Base-by-base conservation (phyloP, 768 basidiomycete genomes). In the Hericium coralloides region DNA sequence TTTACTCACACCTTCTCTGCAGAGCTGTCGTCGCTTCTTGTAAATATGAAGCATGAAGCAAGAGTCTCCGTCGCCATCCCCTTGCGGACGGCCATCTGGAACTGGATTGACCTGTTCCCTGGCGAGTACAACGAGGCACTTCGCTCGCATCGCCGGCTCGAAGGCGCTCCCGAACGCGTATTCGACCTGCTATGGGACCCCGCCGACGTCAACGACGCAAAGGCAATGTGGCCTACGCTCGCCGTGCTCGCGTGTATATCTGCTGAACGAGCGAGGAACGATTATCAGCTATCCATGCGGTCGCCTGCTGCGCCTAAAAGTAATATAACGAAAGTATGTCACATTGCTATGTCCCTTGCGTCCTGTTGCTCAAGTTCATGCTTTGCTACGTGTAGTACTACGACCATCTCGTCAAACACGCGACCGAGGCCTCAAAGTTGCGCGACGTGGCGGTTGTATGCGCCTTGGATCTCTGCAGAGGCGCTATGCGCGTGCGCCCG, bases 121-220 rank as follows among this genome's bases (percentile, higher is more conserved):
- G 72, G 74, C 5, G 90, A 97, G 66, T 95, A 84, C 67, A 85
- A 85, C 54, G 84, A 91, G 7, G 77, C 82, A 4, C 76, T 92
- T 38, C 75, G 79, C 10, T 73, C 76, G 3, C 77, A 84, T 48
- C 81, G 84, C 38, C 70, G 74, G 49, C 74, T 89, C 12, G 94
- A 95, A 58, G 90, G 88, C 45, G 83, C 84, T 0, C 86, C 92
- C 0, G 92, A 97, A 66, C 82, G 89, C 8, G 81, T 95, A 2
- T 95, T 92, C 65, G 94, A 97, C 69, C 68, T 87, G 17, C 70
- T 95, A 2, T 84, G 82, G 63, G 76, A 73, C 59, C 49, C 65
- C 15, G 58, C 71, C 38, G 71, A 71, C 67, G 54, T 71, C 54
- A 65, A 72, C 63, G 66, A 76, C 71, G 68, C 55, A 66, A 59